Base-by-base conservation (phyloP, 495 filamentous ascomycete species). In the Trichoderma virens region DNA sequence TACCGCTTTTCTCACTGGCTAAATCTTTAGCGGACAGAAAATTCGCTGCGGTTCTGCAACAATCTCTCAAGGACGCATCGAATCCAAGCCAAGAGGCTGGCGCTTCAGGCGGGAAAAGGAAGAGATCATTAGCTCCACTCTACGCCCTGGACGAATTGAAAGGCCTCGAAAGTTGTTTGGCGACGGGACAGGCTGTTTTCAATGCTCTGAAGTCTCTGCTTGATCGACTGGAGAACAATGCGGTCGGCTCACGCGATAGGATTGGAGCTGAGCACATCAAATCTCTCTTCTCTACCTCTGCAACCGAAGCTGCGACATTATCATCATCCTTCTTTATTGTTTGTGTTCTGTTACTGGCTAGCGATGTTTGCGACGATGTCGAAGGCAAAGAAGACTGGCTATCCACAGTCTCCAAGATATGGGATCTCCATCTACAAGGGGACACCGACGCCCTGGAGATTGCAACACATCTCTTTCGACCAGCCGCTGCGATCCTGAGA, bases 221-320 rank as follows among this genome's bases (percentile, higher is more conserved):
- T n/a, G 63, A 67, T 5, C 70, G 70, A 11, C 23, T 18, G 65
- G 70, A 54, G 71, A 38, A 56, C 51, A 18, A 60, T 0, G 67
- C 66, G 14, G 68, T 61, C 20, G 62, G 69, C 3, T 59, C 71
- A 27, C 75, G 63, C 62, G 70, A 72, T 63, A 68, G 67, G 54
- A 73, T 79, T 64, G 79, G 79, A 7, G 73, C 73, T 18, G 77
- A 81, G 56, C 77, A 79, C 62, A 68, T 82, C 70, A 80, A 79
- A 61, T 78, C 79, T 28, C 66, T 82, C 39, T 80, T 82, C 69
- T 78, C 69, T 23, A 70, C 71, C 0, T 74, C 78, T 20, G 73
- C 74, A 4, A 61, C 70, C 61, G 79, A 81, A 30, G 70, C 70
- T 11, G 73, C 73, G 64, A 72, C 70, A 41, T 68, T 78, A 7